Evolutionary conservation across 2,329 filamentous ascomycete species (phyloP).

Genomic region (Erysiphe neolycopersici): DNA sequence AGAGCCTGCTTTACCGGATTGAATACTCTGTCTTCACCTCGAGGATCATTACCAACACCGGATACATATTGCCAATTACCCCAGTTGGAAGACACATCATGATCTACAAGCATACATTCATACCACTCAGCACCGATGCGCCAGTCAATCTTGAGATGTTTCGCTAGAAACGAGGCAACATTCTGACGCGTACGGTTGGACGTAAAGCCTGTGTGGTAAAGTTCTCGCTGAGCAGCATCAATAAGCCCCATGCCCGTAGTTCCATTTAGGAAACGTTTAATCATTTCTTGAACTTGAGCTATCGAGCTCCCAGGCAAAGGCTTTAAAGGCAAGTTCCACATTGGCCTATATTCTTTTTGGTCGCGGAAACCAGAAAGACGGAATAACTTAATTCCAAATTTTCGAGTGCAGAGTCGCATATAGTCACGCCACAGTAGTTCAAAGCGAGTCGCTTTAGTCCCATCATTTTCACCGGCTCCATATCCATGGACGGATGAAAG

Average conservation of each 20-base stretch:
- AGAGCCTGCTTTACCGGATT: conserved; percentile 61
- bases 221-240: conserved; percentile 49
- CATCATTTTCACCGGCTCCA: conserved; percentile 43
- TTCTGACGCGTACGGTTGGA: conserved; percentile 54
- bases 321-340: conserved; percentile 4
- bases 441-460: conserved; percentile 41
- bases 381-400: conserved; percentile 41
- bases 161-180: conserved; percentile 45
- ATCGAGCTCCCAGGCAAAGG: conserved; percentile 10
- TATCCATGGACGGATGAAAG: conserved; percentile 19
- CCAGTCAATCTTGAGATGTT: conserved; percentile 55
- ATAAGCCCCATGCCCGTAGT: conserved; percentile 52
- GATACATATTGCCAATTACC: conserved; percentile 64
- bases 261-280: conserved; percentile 36
- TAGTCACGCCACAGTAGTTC: conserved; percentile 62
- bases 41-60: conserved; percentile 55
- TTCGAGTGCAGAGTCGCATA: conserved; percentile 48
- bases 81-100: conserved; percentile 55
- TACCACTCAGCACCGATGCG: conserved; percentile 63
- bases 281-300: conserved; percentile 19
- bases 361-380: conserved; percentile 32
- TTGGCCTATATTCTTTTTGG: conserved; percentile 15
- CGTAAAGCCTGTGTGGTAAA: conserved; percentile 52
- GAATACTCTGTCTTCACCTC: conserved; percentile 42
- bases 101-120: conserved; percentile 46